Conservation (phyloP, 306 rosid genomes). For the Trichosanthes truncata region DNA sequence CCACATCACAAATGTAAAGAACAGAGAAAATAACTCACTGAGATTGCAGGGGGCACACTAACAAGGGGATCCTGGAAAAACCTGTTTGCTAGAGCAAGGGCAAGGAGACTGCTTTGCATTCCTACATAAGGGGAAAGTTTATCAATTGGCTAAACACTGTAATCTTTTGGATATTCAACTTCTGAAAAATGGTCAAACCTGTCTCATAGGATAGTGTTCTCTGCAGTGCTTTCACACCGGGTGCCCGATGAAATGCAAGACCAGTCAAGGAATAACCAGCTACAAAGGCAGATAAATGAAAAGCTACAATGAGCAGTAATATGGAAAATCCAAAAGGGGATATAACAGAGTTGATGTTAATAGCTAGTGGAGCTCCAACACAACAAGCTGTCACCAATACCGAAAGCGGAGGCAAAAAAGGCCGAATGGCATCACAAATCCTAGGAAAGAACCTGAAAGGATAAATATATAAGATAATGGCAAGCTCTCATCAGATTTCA, state of each 20-base stretch:
- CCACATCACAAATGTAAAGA: neutral
- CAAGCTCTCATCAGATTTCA: constrained; percentile 7
- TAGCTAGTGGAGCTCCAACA: constrained; percentile 95
- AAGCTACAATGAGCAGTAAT: constrained; percentile 51
- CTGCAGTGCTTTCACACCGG: constrained; percentile 63
- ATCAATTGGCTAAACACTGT: neutral
- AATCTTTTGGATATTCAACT: constrained; percentile 9
- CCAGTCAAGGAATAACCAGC: constrained; percentile 71
- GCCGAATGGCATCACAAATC: constrained; percentile 55
- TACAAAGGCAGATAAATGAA: constrained; percentile 64
- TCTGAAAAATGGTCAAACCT: constrained; percentile 31
- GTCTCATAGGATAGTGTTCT: constrained; percentile 89
- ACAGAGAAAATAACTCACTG: constrained; percentile 45
- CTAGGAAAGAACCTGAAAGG: constrained; percentile 64
- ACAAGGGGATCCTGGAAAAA: constrained; percentile 79
- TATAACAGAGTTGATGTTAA: constrained; percentile 59
- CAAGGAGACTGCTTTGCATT: constrained; percentile 98
- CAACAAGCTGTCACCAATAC: constrained; percentile 77
- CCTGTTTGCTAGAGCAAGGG: constrained; percentile 86
- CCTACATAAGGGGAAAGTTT: constrained; percentile 34
- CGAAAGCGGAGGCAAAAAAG: constrained; percentile 77
- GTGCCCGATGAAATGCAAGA: constrained; percentile 36
- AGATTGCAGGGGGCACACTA: constrained; percentile 85
- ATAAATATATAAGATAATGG: constrained; percentile 10
- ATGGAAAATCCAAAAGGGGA: constrained; percentile 66